These are phyloP conservation scores for Blepharisma undulans DNA, from an alignment of 169 alveolate genomes.

Conservation along the genomic window DNA sequence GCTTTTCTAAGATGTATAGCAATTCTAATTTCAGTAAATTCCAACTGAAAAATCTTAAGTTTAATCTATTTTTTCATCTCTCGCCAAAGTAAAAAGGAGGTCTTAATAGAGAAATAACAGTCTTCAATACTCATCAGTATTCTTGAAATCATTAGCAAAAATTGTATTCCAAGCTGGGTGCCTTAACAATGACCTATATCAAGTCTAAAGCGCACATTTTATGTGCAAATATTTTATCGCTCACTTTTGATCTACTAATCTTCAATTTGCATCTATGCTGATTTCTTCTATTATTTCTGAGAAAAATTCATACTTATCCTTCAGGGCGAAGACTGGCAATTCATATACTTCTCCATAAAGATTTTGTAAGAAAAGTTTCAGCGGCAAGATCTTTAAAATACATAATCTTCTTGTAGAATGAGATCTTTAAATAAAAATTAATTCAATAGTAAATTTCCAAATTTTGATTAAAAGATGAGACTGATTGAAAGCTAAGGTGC, in stretches of 20 bases:
- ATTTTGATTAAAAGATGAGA: too few species aligned
- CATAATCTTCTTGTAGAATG: too few species aligned
- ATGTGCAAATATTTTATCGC: background rate
- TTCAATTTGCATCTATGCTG: background rate
- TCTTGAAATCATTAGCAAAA: background rate
- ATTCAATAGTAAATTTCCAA: too few species aligned
- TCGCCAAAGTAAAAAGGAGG: conserved; percentile 5
- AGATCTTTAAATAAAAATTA: too few species aligned
- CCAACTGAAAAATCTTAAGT: background rate
- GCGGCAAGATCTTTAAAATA: too few species aligned
- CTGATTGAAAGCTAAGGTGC: too few species aligned
- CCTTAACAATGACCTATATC: conserved; percentile 10
- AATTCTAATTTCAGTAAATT: background rate
- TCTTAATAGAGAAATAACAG: background rate
- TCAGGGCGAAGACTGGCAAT: too few species aligned
- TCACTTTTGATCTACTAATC: background rate
- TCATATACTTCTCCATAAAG: too few species aligned
- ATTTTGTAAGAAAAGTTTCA: too few species aligned
- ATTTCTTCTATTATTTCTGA: background rate
- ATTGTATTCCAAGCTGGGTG: background rate
- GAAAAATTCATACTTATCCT: too few species aligned
- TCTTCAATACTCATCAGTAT: background rate
- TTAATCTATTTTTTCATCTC: background rate
- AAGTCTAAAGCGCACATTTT: background rate
- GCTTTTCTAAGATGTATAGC: background rate